Base-by-base conservation (phyloP, 2,329 filamentous ascomycete genomes). In the Colletotrichum lupini region DNA sequence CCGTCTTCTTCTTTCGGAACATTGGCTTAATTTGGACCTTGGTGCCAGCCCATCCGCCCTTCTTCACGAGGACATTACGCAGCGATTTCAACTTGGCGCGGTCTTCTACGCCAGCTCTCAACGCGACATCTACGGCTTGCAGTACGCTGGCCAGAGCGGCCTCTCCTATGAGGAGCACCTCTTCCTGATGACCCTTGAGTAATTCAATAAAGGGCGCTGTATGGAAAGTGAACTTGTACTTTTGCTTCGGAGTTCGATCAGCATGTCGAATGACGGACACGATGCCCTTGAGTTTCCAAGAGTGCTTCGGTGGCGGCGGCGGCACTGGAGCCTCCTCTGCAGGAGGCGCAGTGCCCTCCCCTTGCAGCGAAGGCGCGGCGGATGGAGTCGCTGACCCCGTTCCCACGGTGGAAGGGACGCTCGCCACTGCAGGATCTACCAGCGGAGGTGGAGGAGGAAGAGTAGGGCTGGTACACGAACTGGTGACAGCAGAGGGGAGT, bases 21-120 rank as follows among this genome's bases (percentile, higher is more conserved):
- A 99, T 98, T 11, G 97, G 97, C 83, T 99, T 99, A 81, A 99
- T 98, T 83, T 99, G 97, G 2, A 99, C 95, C 82, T 99, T 99
- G 1, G 97, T 99, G 0, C 97, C 97, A 4, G 95, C 92, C 93
- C 96, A 98, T 24, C 92, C 92, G 1, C 95, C 95, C 82, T 99
- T 99, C 84, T 97, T 97, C 55, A 94, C 92, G 7, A 99, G 85
- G 6, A 97, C 96, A 75, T 96, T 96, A 72, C 93, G 92, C 62
- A 99, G 87, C 55, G 94, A 87, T 76, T 91, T 92, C n/a, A 99
- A 91, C 83, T 99, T 99, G 63, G 90, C 91, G 61, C 88, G 88
- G 79, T 99, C 97, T 81, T 99, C 97, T 24, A 95, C 86, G 1
- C 93, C 94, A 77, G 95, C 91, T 42, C 90, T 87, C 79, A 97